Percentiles rank a stretch among this genome's conserved stretches.
phyloP scores from a whole-genome alignment of 78 protist species.

The Emiliania huxleyi region DNA sequence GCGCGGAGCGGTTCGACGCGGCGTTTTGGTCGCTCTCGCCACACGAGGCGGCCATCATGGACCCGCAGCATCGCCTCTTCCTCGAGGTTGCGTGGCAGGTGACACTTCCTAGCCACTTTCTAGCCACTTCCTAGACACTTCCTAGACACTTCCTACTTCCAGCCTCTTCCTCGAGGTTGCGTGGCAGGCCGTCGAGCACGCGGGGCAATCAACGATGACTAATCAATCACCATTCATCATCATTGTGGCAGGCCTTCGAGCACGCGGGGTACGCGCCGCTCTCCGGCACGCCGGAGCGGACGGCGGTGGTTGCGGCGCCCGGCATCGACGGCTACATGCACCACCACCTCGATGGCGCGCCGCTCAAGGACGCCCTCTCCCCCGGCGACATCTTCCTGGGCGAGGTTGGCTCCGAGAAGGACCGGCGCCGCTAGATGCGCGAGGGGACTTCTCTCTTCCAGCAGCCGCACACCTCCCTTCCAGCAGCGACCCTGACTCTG shows the following conservation, averaged over 20 bases:
- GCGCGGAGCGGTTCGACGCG: conserved; percentile 46
- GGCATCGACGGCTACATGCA: conserved; percentile 51
- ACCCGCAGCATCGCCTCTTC: conserved; percentile 58
- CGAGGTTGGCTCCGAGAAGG: conserved; percentile 30
- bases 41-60: conserved; percentile 47
- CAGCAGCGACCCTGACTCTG: no score
- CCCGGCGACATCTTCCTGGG: conserved; percentile 7
- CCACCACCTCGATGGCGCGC: conserved; percentile 28
- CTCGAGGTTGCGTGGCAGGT: conserved; percentile 21
- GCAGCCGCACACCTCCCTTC: no score
- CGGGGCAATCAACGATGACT: no score
- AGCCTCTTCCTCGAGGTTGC: conserved; percentile 28
- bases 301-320: conserved; percentile 35
- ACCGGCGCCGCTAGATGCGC: no score
- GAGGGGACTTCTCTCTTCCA: no score
- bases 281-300: neutral
- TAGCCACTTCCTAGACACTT: no score
- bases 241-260: conserved; percentile 45
- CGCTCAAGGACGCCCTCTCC: conserved; percentile 14
- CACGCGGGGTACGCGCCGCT: conserved; percentile 44
- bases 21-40: conserved; percentile 39
- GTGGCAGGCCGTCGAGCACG: conserved; percentile 42
- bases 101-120: no score
- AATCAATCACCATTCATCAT: no score
- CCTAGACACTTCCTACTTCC: no score